Conservation (phyloP, 2,329 filamentous ascomycete species). For the Sporothrix humicola region DNA sequence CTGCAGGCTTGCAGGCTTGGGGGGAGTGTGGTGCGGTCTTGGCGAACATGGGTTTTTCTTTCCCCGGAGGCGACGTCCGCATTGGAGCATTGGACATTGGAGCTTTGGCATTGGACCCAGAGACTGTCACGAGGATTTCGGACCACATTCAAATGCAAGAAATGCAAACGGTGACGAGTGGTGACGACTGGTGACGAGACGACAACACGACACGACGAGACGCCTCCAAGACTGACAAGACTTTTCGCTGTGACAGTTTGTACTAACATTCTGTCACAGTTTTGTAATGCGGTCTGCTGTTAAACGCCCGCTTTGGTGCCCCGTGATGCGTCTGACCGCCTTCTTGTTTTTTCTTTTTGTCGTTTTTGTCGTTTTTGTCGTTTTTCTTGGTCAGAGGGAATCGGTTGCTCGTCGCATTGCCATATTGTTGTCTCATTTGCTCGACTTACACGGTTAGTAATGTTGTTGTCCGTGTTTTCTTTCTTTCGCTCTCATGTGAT, state of each 20-base stretch:
- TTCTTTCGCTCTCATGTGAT: slow-evolving; percentile 2
- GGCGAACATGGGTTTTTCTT: neutral
- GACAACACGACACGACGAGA: neutral
- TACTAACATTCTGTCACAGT: no score
- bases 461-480: neutral
- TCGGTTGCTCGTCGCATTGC: no score
- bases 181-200: neutral
- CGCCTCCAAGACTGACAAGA: no score
- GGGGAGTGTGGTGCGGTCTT: slow-evolving; percentile 2
- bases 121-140: neutral
- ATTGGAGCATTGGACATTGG: neutral
- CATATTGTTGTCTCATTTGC: neutral
- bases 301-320: neutral
- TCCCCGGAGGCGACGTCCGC: neutral
- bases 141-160: neutral
- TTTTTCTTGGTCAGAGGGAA: neutral
- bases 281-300: neutral
- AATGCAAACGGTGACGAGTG: neutral
- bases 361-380: neutral
- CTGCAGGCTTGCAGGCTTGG: neutral
- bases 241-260: neutral
- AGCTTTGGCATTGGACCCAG: neutral
- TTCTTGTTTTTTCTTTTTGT: neutral
- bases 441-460: neutral
- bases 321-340: slow-evolving; percentile 12